Conservation (phyloP, 176 grass and related monocot species). For the Oryza longistaminata region DNA sequence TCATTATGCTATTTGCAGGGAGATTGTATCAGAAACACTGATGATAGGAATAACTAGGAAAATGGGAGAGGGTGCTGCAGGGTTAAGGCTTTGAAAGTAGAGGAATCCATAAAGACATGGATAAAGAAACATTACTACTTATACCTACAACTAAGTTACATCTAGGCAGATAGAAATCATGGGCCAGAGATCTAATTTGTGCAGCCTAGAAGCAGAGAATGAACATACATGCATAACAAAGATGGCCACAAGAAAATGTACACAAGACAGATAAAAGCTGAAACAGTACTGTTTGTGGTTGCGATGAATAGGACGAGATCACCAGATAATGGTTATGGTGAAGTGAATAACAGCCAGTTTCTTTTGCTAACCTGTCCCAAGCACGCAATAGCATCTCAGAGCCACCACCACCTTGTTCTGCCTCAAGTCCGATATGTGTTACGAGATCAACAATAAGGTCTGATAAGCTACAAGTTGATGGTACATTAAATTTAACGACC, state of each 20-base stretch:
- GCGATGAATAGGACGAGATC: slow-evolving; percentile 3
- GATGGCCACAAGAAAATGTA: background rate
- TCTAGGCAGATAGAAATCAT: slow-evolving; percentile 8
- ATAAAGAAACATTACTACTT: background rate
- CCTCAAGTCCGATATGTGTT: slow-evolving; percentile 55
- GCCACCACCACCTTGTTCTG: slow-evolving; percentile 51
- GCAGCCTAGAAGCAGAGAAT: slow-evolving; percentile 8
- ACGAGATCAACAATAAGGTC: slow-evolving; percentile 69
- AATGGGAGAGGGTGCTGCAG: background rate
- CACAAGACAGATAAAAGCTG: background rate
- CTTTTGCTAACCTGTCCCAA: slow-evolving; percentile 73
- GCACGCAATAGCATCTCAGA: slow-evolving; percentile 70
- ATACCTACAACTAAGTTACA: background rate
- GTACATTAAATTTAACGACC: slow-evolving; percentile 72
- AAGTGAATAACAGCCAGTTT: slow-evolving; percentile 11
- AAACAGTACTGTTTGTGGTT: slow-evolving; percentile 21
- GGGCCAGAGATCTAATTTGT: background rate
- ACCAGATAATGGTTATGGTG: background rate
- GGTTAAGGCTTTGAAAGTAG: background rate
- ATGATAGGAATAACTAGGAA: background rate
- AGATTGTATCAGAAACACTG: slow-evolving; percentile 19
- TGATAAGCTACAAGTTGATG: slow-evolving; percentile 56
- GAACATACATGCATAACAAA: background rate
- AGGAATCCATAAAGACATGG: background rate
- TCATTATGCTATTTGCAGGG: background rate